Evolutionary conservation across 2,329 filamentous ascomycete species (phyloP).

Genomic region (Chrysosporium keratinophilum): DNA sequence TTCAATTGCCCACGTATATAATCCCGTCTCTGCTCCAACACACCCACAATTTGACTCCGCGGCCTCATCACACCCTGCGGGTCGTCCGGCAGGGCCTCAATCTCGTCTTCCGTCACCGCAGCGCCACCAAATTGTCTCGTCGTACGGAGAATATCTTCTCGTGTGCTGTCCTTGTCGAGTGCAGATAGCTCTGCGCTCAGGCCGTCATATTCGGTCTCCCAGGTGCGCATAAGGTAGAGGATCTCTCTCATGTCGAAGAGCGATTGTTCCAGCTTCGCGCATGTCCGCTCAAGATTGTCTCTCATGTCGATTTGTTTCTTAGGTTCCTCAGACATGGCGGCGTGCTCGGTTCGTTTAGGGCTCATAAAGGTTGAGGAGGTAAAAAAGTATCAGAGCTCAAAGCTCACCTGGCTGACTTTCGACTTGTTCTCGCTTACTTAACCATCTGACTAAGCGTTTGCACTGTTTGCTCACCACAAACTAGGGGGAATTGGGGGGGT

Average conservation of each 20-base stretch:
- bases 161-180: slow-evolving; percentile 40
- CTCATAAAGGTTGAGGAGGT: too few relatives aligned
- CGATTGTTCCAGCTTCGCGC: slow-evolving; percentile 57
- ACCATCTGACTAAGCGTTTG: too few relatives aligned
- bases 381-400: background rate
- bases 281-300: too few relatives aligned
- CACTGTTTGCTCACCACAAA: too few relatives aligned
- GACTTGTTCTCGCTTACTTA: background rate
- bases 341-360: too few relatives aligned
- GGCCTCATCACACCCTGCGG: slow-evolving; percentile 33
- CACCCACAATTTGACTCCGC: slow-evolving; percentile 53
- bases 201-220: slow-evolving; percentile 84
- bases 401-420: background rate
- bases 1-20: slow-evolving; percentile 53
- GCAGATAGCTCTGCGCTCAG: slow-evolving; percentile 69
- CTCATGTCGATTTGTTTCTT: slow-evolving; percentile 53
- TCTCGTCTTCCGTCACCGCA: slow-evolving; percentile 41
- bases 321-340: slow-evolving; percentile 35
- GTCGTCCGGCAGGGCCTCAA: slow-evolving; percentile 45
- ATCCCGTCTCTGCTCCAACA: slow-evolving; percentile 68
- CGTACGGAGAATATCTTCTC: slow-evolving; percentile 45
- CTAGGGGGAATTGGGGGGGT: too few relatives aligned
- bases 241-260: slow-evolving; percentile 57
- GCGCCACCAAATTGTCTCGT: slow-evolving; percentile 38
- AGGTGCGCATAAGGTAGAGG: slow-evolving; percentile 49